Percentiles rank a stretch among this genome's conserved stretches.
These are phyloP conservation scores for Pseudozyma sp. DNA, from an alignment of 1,284 basidiomycete genomes.

Conservation along the genomic window DNA sequence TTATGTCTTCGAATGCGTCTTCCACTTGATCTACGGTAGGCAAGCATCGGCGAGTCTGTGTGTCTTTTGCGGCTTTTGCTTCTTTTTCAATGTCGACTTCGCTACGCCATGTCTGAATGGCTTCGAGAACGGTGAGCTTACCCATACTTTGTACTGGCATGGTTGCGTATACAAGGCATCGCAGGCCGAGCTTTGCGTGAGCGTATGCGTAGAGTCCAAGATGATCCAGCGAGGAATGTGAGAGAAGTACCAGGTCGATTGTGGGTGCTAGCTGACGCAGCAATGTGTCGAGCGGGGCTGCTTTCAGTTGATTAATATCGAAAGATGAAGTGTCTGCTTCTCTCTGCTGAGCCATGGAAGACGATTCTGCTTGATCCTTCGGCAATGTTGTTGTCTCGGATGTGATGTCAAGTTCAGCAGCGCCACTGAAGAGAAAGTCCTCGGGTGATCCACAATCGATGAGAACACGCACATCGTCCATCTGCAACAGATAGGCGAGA, in stretches of 20 bases:
- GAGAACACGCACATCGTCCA: constrained; percentile 92
- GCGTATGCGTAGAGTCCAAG: constrained; percentile 92
- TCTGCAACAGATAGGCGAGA: constrained; percentile 82
- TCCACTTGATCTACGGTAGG: constrained; percentile 87
- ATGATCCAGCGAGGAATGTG: constrained; percentile 90
- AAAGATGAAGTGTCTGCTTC: constrained; percentile 15
- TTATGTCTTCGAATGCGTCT: constrained; percentile 91
- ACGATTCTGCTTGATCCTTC: constrained; percentile 33
- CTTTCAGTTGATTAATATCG: constrained; percentile 32
- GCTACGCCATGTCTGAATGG: constrained; percentile 55
- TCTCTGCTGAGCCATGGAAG: constrained; percentile 45
- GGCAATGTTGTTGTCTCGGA: not conserved
- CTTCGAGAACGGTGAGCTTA: constrained; percentile 76
- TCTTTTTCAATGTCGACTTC: constrained; percentile 59
- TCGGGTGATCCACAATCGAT: constrained; percentile 83
- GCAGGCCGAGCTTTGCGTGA: constrained; percentile 85
- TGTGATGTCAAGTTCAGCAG: not conserved
- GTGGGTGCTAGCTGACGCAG: constrained; percentile 73
- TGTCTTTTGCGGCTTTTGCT: not conserved
- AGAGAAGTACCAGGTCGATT: constrained; percentile 87
- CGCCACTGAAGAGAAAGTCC: constrained; percentile 54
- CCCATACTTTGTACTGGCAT: constrained; percentile 97
- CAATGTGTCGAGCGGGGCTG: constrained; percentile 44
- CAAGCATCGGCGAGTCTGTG: constrained; percentile 71
- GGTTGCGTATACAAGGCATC: constrained; percentile 93